A percentile compares a stretch with the other conserved stretches of the same genome.
These are phyloP conservation scores for Capsicum chinense DNA, from an alignment of 257 asterid species.

Conservation along the genomic window DNA sequence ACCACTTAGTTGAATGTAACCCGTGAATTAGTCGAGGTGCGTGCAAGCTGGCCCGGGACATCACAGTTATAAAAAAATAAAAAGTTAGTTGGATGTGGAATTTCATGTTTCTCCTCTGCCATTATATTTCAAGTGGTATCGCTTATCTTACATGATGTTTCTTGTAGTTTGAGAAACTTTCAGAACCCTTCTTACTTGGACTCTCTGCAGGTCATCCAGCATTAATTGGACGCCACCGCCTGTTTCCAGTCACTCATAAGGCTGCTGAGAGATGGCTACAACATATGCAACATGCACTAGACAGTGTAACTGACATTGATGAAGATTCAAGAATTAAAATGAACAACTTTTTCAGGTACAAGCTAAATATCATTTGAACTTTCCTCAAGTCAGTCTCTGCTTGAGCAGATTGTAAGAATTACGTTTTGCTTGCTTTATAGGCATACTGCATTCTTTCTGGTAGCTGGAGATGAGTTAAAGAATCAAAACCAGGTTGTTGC, in stretches of 20 bases:
- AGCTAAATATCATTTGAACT: constrained; percentile 14
- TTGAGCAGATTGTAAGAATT: not conserved
- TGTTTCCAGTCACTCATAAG: constrained; percentile 81
- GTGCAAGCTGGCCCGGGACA: too few relatives aligned
- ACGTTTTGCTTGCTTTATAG: constrained; percentile 34
- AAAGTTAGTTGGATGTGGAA: not conserved
- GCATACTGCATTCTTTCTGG: constrained; percentile 97
- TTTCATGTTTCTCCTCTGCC: not conserved
- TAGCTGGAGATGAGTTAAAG: constrained; percentile 89
- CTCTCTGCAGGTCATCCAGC: constrained; percentile 87
- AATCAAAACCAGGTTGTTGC: constrained; percentile 53
- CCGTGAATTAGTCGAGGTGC: too few relatives aligned
- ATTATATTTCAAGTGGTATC: not conserved
- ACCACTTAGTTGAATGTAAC: not conserved
- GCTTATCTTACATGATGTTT: not conserved
- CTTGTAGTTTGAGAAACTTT: not conserved
- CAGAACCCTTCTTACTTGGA: not conserved
- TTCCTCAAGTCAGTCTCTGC: not conserved
- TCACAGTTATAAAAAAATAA: too few relatives aligned
- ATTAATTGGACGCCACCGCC: constrained; percentile 94
- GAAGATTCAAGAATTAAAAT: constrained; percentile 76
- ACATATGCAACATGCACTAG: constrained; percentile 91
- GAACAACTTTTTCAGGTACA: constrained; percentile 83
- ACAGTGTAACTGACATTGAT: constrained; percentile 65
- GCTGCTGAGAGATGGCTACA: constrained; percentile 98